Conservation (phyloP, 129 eudicot genomes). For the Calendula officinalis region DNA sequence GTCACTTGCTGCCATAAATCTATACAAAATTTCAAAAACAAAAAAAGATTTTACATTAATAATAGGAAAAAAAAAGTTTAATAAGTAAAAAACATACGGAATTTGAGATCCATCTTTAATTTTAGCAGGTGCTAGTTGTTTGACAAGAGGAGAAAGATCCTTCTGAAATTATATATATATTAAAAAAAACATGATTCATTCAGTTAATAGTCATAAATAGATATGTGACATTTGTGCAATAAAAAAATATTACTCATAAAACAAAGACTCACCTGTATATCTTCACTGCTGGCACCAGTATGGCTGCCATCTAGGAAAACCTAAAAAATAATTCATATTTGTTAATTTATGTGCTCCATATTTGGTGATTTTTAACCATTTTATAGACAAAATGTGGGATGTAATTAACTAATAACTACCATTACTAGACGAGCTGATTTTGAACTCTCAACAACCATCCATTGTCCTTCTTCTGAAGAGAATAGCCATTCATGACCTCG, state of each 20-base stretch:
- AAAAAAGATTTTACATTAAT: not conserved
- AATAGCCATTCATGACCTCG: constrained; percentile 89
- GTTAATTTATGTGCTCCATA: not conserved
- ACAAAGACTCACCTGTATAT: constrained; percentile 59
- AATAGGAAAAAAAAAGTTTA: not conserved
- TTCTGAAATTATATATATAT: constrained; percentile 41
- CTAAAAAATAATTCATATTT: constrained; percentile 29
- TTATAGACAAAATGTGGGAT: not conserved
- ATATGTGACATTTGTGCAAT: constrained; percentile 6
- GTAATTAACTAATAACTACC: constrained; percentile 39
- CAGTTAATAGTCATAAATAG: constrained; percentile 7
- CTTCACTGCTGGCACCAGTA: constrained; percentile 57
- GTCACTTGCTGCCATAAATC: constrained; percentile 87
- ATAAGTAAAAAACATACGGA: constrained; percentile 69
- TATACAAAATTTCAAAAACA: constrained; percentile 21
- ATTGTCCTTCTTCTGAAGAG: constrained; percentile 97
- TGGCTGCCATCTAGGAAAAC: constrained; percentile 72
- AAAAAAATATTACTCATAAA: constrained; percentile 15
- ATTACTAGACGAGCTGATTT: constrained; percentile 87
- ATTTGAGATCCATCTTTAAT: constrained; percentile 54
- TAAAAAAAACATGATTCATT: constrained; percentile 5
- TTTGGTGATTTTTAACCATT: not conserved
- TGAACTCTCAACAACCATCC: constrained; percentile 84
- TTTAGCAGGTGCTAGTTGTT: constrained; percentile 63
- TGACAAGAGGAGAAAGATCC: constrained; percentile 93